phyloP scores from a whole-genome alignment of 148 eudicot genomes.

The Rhododendron kiyosumense region DNA sequence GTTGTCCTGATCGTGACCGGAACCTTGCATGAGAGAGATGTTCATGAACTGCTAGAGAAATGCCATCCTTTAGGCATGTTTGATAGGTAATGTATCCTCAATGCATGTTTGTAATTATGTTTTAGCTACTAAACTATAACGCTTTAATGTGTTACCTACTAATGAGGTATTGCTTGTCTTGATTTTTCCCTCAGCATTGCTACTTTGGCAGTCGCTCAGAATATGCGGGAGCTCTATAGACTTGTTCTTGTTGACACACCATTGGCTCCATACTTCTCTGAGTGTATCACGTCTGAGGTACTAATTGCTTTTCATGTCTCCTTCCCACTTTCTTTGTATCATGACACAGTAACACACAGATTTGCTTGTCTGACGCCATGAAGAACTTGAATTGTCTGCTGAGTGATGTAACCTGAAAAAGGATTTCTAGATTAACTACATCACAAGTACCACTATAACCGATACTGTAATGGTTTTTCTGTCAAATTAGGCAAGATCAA shows the following conservation, averaged over 20 bases:
- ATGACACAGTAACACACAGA: not conserved
- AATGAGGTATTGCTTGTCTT: not conserved
- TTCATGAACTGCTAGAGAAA: slow-evolving; percentile 90
- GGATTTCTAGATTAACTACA: not conserved
- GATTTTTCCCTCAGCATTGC: slow-evolving; percentile 63
- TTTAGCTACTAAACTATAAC: not conserved
- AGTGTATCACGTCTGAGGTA: slow-evolving; percentile 98
- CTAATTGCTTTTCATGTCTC: not conserved
- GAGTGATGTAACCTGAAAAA: not conserved
- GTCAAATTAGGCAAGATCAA: not conserved
- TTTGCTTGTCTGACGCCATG: not conserved
- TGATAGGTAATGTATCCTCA: slow-evolving; percentile 56
- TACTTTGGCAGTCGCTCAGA: slow-evolving; percentile 94
- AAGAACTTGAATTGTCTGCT: not conserved
- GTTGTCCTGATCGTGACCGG: slow-evolving; percentile 97
- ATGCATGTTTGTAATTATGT: slow-evolving; percentile 10
- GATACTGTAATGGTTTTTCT: not conserved
- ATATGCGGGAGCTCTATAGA: slow-evolving; percentile 91
- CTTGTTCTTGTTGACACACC: slow-evolving; percentile 98
- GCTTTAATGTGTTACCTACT: not conserved
- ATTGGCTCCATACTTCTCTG: slow-evolving; percentile 96
- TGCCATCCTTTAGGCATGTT: slow-evolving; percentile 98
- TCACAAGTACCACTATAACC: not conserved
- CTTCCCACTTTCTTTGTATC: not conserved
- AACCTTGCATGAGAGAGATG: slow-evolving; percentile 98